Base-by-base conservation (phyloP, 2,329 filamentous ascomycete genomes). In the Paraphoma chrysanthemicola region DNA sequence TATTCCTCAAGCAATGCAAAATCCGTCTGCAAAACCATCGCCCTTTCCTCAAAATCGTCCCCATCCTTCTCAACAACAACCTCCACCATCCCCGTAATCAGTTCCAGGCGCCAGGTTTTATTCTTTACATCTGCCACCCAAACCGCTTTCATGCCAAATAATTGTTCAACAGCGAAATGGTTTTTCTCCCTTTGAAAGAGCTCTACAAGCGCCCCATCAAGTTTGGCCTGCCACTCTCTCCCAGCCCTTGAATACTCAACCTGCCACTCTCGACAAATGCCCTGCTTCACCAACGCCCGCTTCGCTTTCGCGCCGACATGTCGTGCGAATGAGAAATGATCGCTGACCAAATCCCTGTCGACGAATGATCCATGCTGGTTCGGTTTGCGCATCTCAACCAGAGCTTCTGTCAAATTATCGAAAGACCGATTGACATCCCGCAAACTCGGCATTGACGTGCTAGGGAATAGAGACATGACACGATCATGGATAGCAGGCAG, bases 61-160 rank as follows among this genome's bases (percentile, higher is more conserved):
- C 28, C 17, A 8, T 33, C 43, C 11, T 33, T 29, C 10, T 54
- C 44, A 4, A 54, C 46, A 23, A 53, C 43, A 8, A 59, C 33
- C 7, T 48, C 51, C 3, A 45, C 48, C 14, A 55, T 29, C 1
- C 53, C 59, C 2, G 60, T 53, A 14, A 65, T 57, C 4, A 69
- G 43, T 33, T 63, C 53, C 12, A 69, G 38, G 3, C 56, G 29
- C 61, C 60, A 68, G 7, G 45, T 43, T 4, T 60, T 62, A 17
- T 44, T 45, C 0, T 16, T 45, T 11, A 17, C 38, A 29, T 60
- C 29, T 9, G 18, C 44, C 11, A 50, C 42, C 63, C 60, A 66
- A 16, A 56, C 23, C 9, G 60, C 56, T 36, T 48, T 56, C 54
- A 66, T 59, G 3, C 30, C 30, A 28, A 53, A 48, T 11, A 65